These are phyloP conservation scores for Vigna angularis DNA, from an alignment of 306 rosid species.

Conservation along the genomic window DNA sequence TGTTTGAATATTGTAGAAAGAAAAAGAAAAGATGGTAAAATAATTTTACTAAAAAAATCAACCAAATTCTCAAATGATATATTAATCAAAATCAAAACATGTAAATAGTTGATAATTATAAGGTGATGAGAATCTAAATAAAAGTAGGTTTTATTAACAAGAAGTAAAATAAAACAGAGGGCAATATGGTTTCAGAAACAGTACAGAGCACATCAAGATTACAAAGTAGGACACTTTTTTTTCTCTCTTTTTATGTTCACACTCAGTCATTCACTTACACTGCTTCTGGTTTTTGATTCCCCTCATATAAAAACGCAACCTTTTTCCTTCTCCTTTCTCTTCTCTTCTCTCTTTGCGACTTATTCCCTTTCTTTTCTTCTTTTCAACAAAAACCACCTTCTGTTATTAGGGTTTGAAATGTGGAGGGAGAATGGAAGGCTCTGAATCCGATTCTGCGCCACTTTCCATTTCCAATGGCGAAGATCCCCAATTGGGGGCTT, in stretches of 20 bases:
- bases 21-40: too few relatives aligned
- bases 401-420: conserved; percentile 96
- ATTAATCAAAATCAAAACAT: too few relatives aligned
- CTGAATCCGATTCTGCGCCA: conserved; percentile 56
- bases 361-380: neutral
- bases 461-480: conserved; percentile 18
- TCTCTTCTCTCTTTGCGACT: neutral
- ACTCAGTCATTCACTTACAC: conserved; percentile 18
- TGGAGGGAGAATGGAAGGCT: conserved; percentile 82
- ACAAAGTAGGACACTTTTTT: conserved; percentile 28
- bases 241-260: conserved; percentile 38
- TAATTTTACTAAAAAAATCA: too few relatives aligned
- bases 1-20: too few relatives aligned
- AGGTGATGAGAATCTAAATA: too few relatives aligned
- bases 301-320: neutral
- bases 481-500: conserved; percentile 38
- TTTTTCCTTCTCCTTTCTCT: conserved; percentile 1
- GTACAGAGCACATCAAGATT: neutral
- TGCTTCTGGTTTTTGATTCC: conserved; percentile 35
- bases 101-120: too few relatives aligned
- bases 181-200: neutral
- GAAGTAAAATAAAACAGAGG: neutral
- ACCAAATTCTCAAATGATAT: too few relatives aligned
- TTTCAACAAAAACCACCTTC: neutral
- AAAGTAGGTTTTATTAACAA: neutral